phyloP scores from a whole-genome alignment of 768 basidiomycete species.

The Tricholoma hemisulphureum region DNA sequence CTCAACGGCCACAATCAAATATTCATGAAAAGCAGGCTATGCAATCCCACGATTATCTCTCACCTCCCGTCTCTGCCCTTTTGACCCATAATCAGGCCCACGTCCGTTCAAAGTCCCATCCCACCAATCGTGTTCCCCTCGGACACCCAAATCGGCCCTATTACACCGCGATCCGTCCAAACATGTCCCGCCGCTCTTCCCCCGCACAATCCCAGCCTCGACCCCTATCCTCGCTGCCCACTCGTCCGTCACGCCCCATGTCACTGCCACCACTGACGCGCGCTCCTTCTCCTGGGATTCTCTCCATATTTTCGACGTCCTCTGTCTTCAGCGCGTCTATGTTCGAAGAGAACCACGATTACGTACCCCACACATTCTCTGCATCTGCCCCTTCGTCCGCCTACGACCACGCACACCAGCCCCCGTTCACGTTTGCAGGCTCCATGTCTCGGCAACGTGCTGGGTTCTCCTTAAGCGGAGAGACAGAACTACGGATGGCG shows the following conservation, averaged over 20 bases:
- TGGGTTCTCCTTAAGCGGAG: conserved; percentile 59
- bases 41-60: not conserved
- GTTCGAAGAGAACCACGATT: conserved; percentile 2
- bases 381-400: conserved; percentile 26
- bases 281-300: conserved; percentile 15
- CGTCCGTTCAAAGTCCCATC: conserved; percentile 23
- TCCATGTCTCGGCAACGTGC: conserved; percentile 17
- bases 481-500: conserved; percentile 58
- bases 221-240: not conserved
- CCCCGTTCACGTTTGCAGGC: conserved; percentile 28
- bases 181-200: conserved; percentile 14
- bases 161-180: conserved; percentile 50
- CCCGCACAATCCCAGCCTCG: conserved; percentile 6
- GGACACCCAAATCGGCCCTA: conserved; percentile 55
- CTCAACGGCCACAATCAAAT: conserved; percentile 25
- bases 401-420: not conserved
- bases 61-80: not conserved
- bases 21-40: conserved; percentile 14
- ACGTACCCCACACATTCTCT: conserved; percentile 4
- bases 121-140: conserved; percentile 34
- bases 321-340: conserved; percentile 7
- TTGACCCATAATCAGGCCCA: conserved; percentile 11
- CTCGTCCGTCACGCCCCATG: conserved; percentile 3
- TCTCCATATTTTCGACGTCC: conserved; percentile 16
- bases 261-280: conserved; percentile 14